Percentiles rank a stretch among this genome's conserved stretches.
Conservation (phyloP, 2,329 filamentous ascomycete species). For the Aspergillus sp. region DNA sequence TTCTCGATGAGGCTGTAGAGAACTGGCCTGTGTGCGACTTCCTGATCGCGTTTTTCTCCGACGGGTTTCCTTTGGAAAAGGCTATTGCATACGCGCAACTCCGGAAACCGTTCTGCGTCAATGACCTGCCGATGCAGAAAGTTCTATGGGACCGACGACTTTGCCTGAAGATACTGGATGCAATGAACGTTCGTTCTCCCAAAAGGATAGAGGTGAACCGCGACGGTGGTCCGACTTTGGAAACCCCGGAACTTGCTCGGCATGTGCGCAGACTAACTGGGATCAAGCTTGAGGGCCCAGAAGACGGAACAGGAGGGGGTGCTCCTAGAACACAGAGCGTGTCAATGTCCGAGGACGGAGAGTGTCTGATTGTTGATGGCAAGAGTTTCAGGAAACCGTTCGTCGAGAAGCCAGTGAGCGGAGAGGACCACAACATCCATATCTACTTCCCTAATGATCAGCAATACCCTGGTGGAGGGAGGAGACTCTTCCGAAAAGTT, state of each 20-base stretch:
- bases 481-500: conserved; percentile 90
- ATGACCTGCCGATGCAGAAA: conserved; percentile 95
- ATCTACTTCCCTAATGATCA: conserved; percentile 78
- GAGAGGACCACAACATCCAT: conserved; percentile 97
- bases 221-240: conserved; percentile 74
- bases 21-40: conserved; percentile 97
- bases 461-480: conserved; percentile 75
- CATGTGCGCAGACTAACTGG: conserved; percentile 74
- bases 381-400: conserved; percentile 78
- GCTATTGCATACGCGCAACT: conserved; percentile 91
- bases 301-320: conserved; percentile 56
- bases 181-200: conserved; percentile 81
- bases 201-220: conserved; percentile 82
- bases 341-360: conserved; percentile 79
- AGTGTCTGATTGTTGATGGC: conserved; percentile 82
- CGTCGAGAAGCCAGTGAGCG: conserved; percentile 96
- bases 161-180: conserved; percentile 78
- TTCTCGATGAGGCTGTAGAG: conserved; percentile 89
- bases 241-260: conserved; percentile 69
- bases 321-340: conserved; percentile 54
- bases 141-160: conserved; percentile 91
- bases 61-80: conserved; percentile 93
- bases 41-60: conserved; percentile 95
- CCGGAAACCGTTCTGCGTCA: conserved; percentile 92
- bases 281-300: conserved; percentile 60